Conservation (phyloP, 257 asterid genomes). For the Solanum sejunctum region DNA sequence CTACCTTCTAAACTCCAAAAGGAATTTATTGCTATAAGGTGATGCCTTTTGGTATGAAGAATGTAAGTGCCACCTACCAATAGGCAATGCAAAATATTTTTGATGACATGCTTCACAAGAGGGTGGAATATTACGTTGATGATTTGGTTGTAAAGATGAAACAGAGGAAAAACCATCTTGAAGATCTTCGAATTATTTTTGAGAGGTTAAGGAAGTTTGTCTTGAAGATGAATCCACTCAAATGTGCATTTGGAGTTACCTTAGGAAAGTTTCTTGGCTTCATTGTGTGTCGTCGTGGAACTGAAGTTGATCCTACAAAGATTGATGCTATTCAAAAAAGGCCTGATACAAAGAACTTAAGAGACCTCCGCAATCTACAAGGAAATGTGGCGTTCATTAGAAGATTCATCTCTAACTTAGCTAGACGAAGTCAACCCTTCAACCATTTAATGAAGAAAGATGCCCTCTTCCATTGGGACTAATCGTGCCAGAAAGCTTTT, state of each 20-base stretch:
- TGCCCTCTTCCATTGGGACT: not conserved
- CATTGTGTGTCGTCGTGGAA: too few species aligned
- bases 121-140: not conserved
- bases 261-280: not conserved
- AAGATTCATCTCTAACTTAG: not conserved
- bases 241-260: too few species aligned
- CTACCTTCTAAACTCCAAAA: too few species aligned
- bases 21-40: too few species aligned
- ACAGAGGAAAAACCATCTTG: not conserved
- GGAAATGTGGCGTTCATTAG: too few species aligned
- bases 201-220: too few species aligned
- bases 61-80: not conserved
- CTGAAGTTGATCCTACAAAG: too few species aligned
- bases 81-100: not conserved
- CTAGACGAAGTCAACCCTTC: not conserved
- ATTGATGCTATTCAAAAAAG: too few species aligned
- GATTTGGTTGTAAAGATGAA: not conserved
- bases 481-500: too few species aligned
- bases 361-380: too few species aligned
- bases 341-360: too few species aligned
- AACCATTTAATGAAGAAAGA: not conserved
- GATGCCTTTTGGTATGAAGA: not conserved
- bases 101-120: not conserved
- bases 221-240: too few species aligned
- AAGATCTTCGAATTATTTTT: not conserved